Percentiles rank a stretch among this genome's conserved stretches.
Evolutionary conservation across 1,139 yeast species (phyloP).

Genomic region (Saccharomyces hybrid): DNA sequence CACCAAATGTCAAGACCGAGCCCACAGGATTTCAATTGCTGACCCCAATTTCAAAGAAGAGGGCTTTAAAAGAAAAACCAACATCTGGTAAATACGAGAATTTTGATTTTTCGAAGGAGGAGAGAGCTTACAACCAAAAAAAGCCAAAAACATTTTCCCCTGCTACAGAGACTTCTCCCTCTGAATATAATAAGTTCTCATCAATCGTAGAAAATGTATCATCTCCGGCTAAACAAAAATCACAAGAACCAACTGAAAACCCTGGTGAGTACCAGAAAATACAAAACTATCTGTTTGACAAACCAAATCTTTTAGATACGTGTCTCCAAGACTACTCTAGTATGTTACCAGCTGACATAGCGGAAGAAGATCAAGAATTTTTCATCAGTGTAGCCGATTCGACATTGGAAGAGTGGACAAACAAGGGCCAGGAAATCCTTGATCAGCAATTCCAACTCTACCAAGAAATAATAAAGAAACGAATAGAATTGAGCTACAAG

Average conservation of each 20-base stretch:
- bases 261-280: constrained; percentile 9
- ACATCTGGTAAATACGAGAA: background rate
- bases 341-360: constrained; percentile 9
- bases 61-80: background rate
- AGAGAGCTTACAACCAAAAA: background rate
- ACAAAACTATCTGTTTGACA: constrained; percentile 3
- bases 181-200: background rate
- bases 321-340: constrained; percentile 7
- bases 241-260: constrained; percentile 2
- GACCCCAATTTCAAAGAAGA: background rate
- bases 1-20: background rate
- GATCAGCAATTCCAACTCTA: constrained; percentile 23
- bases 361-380: constrained; percentile 18
- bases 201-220: background rate
- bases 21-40: background rate
- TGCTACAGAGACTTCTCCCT: background rate
- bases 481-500: constrained; percentile 36
- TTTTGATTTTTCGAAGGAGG: background rate
- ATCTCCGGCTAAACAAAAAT: background rate
- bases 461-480: constrained; percentile 30
- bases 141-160: background rate
- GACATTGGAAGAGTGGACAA: constrained; percentile 34
- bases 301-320: constrained; percentile 3
- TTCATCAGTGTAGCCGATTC: constrained; percentile 27
- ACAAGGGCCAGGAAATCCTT: constrained; percentile 29